These are phyloP conservation scores for Hypoxylon subgilvum DNA, from an alignment of 495 filamentous ascomycete species.

Conservation along the genomic window DNA sequence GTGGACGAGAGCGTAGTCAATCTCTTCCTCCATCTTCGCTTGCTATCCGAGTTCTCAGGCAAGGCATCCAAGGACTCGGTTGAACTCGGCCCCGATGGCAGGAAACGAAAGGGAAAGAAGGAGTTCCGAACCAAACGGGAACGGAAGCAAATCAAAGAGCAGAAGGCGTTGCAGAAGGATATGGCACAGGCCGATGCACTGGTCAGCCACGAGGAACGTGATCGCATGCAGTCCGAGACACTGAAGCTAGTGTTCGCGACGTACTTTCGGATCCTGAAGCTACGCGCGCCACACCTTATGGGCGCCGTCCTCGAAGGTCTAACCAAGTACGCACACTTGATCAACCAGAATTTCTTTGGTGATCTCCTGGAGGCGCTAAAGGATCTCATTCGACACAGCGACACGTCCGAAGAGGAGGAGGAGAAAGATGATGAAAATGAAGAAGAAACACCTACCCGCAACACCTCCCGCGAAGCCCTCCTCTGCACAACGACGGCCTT, in stretches of 20 bases:
- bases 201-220: constrained; percentile 88
- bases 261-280: constrained; percentile 93
- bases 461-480: constrained; percentile 82
- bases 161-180: constrained; percentile 86
- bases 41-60: constrained; percentile 82
- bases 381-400: constrained; percentile 79
- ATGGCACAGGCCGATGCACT: constrained; percentile 90
- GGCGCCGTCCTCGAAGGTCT: constrained; percentile 91
- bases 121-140: constrained; percentile 56
- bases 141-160: constrained; percentile 73
- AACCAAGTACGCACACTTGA: constrained; percentile 87
- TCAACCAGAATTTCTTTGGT: constrained; percentile 98
- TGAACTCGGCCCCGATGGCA: constrained; percentile 60
- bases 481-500: constrained; percentile 93
- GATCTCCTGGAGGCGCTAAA: constrained; percentile 92
- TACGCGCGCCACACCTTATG: constrained; percentile 79
- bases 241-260: constrained; percentile 92
- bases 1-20: constrained; percentile 86
- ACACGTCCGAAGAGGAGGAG: constrained; percentile 52
- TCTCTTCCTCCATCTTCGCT: constrained; percentile 85
- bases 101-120: constrained; percentile 74
- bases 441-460: constrained; percentile 55
- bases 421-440: constrained; percentile 49
- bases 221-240: constrained; percentile 90
- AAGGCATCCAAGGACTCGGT: constrained; percentile 79